These are phyloP conservation scores for Boletus rufocinnamomeus DNA, from an alignment of 768 basidiomycete genomes.

Conservation along the genomic window DNA sequence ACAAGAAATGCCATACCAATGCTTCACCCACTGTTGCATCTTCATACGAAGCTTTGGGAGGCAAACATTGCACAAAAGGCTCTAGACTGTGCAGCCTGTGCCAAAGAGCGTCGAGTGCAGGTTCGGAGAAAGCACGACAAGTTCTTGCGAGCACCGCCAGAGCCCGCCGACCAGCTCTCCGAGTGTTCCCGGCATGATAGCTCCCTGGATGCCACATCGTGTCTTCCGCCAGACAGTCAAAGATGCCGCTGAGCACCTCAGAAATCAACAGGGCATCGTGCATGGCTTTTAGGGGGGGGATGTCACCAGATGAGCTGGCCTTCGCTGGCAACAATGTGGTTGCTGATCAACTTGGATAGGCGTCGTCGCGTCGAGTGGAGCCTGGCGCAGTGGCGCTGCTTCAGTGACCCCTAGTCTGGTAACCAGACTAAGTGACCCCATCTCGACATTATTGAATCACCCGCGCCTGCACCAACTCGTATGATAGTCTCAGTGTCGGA, in stretches of 20 bases:
- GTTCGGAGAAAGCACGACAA: slow-evolving; percentile 15
- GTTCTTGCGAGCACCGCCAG: slow-evolving; percentile 17
- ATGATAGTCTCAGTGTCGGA: background rate
- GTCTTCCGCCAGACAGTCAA: slow-evolving; percentile 4
- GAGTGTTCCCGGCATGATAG: background rate
- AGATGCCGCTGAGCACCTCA: slow-evolving; percentile 3
- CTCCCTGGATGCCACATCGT: background rate
- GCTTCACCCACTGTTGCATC: background rate
- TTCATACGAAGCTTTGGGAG: background rate
- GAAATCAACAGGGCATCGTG: slow-evolving; percentile 2
- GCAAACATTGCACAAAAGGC: slow-evolving; percentile 11
- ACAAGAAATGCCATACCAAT: slow-evolving; percentile 1
- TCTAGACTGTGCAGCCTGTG: slow-evolving; percentile 8
- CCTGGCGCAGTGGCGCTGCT: too few relatives aligned
- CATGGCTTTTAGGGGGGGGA: background rate
- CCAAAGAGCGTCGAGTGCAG: slow-evolving; percentile 21
- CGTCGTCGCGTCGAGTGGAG: too few relatives aligned
- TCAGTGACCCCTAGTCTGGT: too few relatives aligned
- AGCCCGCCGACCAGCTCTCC: background rate
- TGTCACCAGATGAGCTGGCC: background rate
- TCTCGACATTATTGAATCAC: too few relatives aligned
- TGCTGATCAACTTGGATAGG: background rate
- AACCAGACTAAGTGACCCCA: too few relatives aligned
- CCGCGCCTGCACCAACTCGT: background rate
- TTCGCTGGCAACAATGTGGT: background rate